Base-by-base conservation (phyloP, 2,329 filamentous ascomycete species). In the Clonostachys byssicola region DNA sequence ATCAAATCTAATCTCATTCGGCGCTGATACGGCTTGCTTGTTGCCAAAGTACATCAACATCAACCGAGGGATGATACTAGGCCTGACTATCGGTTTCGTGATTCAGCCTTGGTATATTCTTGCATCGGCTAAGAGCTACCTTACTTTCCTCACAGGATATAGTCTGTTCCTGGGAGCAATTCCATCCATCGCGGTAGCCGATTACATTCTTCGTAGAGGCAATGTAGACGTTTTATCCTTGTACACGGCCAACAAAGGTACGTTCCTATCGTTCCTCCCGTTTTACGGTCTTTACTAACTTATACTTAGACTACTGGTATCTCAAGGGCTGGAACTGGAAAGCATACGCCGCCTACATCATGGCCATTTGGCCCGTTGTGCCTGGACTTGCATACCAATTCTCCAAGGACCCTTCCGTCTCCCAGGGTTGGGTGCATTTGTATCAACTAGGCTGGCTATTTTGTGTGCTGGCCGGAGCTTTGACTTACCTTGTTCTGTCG, bases 31-130 rank as follows among this genome's bases (percentile, higher is more conserved):
- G 14, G 43, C 42, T 71, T 71, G 74, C 5, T 67, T 82, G 7
- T 68, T 72, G 42, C 77, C 78, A 1, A 60, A 62, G 20, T 78
- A 72, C 55, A 60, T 83, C 51, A 80, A 81, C 52, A 79, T 83
- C 54, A 65, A 66, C 6, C 73, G 80, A n/a, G 80, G 80, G 8
- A 75, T 75, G 48, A 60, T 82, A 12, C 13, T 47, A 14, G 23
- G 20, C 36, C 46, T 54, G 1, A 44, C 52, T 4, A 46, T 48
- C 16, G 56, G 49, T 12, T 57, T 59, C 34, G 40, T 55, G 16
- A 56, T 59, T 49, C 54, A 57, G 45, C 56, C 56, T 2, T 58
- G 56, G 56, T 52, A 46, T 33, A 52, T 59, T 38, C 56, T 57
- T 46, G 56, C 56, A 50, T 56, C 54, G 9, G 57, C 57, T 6